phyloP scores from a whole-genome alignment of 1,284 basidiomycete genomes.

The Ceraceosorus guamensis region DNA sequence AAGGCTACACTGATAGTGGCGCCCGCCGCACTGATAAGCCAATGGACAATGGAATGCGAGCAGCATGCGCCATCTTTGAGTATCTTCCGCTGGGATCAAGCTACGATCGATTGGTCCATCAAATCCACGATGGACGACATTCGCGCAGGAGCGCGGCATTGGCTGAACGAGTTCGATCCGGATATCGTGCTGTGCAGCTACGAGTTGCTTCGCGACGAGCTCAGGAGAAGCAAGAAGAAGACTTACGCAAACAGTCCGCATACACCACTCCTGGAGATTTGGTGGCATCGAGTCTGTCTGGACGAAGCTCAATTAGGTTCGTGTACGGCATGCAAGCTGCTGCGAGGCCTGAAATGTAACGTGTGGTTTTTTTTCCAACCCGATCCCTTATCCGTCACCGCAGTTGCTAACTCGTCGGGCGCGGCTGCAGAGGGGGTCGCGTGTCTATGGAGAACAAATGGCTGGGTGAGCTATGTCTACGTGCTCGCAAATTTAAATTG shows the following conservation, averaged over 20 bases:
- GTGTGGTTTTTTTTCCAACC: too few relatives aligned
- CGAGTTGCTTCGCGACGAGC: constrained; percentile 24
- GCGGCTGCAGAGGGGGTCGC: constrained; percentile 18
- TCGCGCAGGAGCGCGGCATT: constrained; percentile 9
- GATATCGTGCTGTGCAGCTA: constrained; percentile 32
- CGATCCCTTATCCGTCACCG: too few relatives aligned
- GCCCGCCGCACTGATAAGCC: constrained; percentile 25
- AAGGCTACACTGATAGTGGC: constrained; percentile 26
- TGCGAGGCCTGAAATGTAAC: too few relatives aligned
- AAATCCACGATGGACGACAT: constrained; percentile 6
- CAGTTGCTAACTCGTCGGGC: constrained; percentile 10
- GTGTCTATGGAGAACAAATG: constrained; percentile 28
- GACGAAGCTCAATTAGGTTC: constrained; percentile 27
- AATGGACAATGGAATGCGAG: constrained; percentile 30
- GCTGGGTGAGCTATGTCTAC: constrained; percentile 13
- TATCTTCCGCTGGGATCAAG: constrained; percentile 11
- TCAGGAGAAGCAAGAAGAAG: constrained; percentile 12
- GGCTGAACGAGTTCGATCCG: not conserved
- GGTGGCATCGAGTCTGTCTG: constrained; percentile 26
- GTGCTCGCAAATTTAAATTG: too few relatives aligned
- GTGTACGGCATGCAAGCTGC: too few relatives aligned
- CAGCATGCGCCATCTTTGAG: constrained; percentile 21
- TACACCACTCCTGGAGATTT: constrained; percentile 26
- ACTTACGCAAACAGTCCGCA: not conserved
- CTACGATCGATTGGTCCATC: not conserved